Base-by-base conservation (phyloP, 805 yeast species). In the Candida quercuum region DNA sequence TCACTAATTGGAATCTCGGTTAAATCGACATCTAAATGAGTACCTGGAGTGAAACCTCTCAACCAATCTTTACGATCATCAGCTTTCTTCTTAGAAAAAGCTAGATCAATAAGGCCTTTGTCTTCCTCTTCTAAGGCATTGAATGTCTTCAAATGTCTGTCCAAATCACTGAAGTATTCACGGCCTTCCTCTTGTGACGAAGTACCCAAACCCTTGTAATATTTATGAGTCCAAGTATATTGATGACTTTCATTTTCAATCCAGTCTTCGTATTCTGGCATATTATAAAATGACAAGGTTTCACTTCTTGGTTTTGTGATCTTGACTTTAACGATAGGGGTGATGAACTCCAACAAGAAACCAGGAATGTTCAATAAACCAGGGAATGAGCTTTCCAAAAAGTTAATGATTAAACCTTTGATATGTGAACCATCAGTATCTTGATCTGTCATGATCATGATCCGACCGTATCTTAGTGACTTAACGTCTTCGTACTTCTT, bases 371-470 rank as follows among this genome's bases (percentile, higher is more conserved):
- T 84, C 22, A 93, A 67, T 47, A 93, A 66, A 2, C 98, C 99
- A 1, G 98, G 98, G 66, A 93, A 93, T 23, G 95, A 83, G 5
- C 91, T 75, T 60, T 91, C 98, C 41, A 93, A 66, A 54, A 93
- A 93, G 59, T 93, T 93, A 54, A 93, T 93, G 40, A 93, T 76
- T 48, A 93, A 72, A 47, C 99, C 99, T 59, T 93, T 93, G 59
- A 93, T 93, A 67, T 93, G 99, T 14, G 95, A 84, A 43, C 99
- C 99, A 72, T 93, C 99, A 51, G 89, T 95, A 86, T 93, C 99
- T 65, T 93, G 99, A 83, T 93, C 99, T 6, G 99, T 88, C 98
- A 93, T 93, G 57, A 93, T 88, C 98, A 93, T 93, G 36, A 93
- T 74, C 59, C 88, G 96, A 26, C 99, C 99, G 56, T 93, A 93